Evolutionary conservation across 108 stramenopile genomes (phyloP).

Genomic region (Fragilaria crotonensis): DNA sequence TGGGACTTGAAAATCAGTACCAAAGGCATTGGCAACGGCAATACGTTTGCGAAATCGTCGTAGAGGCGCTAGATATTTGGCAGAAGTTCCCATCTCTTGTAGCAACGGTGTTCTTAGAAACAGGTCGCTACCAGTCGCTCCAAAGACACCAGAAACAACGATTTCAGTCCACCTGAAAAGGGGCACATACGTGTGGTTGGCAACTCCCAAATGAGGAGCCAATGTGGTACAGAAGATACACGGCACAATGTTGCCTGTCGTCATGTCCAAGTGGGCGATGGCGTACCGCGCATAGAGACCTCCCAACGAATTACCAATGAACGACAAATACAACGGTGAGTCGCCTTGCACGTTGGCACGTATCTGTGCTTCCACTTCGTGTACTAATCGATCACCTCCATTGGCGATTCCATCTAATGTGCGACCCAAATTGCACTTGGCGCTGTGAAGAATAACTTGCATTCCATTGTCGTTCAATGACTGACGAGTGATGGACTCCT

Average conservation of each 20-base stretch:
- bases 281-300: conserved; percentile 75
- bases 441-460: conserved; percentile 52
- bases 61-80: conserved; percentile 54
- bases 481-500: conserved; percentile 21
- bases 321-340: conserved; percentile 25
- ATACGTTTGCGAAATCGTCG: conserved; percentile 55
- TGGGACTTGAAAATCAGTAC: conserved; percentile 80
- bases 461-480: neutral
- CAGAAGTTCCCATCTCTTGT: conserved; percentile 31
- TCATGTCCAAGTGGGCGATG: conserved; percentile 30
- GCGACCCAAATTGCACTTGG: conserved; percentile 43
- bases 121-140: conserved; percentile 44
- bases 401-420: conserved; percentile 63
- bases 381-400: conserved; percentile 51
- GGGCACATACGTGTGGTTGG: conserved; percentile 56
- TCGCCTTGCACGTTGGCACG: conserved; percentile 9
- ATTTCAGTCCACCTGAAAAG: conserved; percentile 50
- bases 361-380: conserved; percentile 54
- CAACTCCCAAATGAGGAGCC: conserved; percentile 70
- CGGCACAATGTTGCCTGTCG: conserved; percentile 23
- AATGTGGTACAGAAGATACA: conserved; percentile 66
- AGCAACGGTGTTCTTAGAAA: conserved; percentile 54
- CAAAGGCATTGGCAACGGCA: conserved; percentile 70
- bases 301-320: conserved; percentile 74
- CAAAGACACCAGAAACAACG: conserved; percentile 35